Percentiles rank a stretch among this genome's conserved stretches.
Conservation (phyloP, 306 rosid species). For the Luffa acutangula region DNA sequence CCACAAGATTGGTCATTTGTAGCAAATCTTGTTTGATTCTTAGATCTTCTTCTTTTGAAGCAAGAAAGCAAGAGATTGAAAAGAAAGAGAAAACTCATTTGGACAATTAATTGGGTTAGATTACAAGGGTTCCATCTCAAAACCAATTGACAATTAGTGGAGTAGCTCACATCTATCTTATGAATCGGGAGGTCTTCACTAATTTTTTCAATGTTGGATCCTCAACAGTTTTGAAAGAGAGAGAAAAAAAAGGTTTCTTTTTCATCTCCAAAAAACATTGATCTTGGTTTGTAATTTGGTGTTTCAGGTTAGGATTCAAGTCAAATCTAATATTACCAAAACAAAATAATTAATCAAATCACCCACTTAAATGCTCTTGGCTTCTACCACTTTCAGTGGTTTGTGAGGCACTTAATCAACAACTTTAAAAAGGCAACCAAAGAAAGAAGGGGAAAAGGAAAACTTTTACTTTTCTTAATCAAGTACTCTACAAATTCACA, state of each 20-base stretch:
- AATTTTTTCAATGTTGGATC: no score
- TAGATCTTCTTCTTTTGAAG: not conserved
- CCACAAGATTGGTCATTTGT: not conserved
- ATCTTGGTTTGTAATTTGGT: not conserved
- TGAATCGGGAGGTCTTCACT: no score
- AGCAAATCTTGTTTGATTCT: conserved; percentile 7
- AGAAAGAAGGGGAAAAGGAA: not conserved
- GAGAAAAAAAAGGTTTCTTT: not conserved
- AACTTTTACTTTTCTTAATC: not conserved
- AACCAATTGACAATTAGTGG: no score
- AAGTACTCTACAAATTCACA: not conserved
- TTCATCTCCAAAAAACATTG: not conserved
- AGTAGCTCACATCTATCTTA: no score
- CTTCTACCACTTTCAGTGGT: not conserved
- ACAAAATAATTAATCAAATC: conserved; percentile 1
- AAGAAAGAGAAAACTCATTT: not conserved
- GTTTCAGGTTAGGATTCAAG: not conserved
- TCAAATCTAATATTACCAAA: not conserved
- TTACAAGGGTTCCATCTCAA: no score
- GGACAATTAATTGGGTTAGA: not conserved
- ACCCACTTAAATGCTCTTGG: not conserved
- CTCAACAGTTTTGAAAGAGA: not conserved
- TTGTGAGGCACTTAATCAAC: not conserved
- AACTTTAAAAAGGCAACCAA: not conserved
- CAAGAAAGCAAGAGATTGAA: not conserved